phyloP scores from a whole-genome alignment of 176 grass and related monocot species.

The Zea luxurians region DNA sequence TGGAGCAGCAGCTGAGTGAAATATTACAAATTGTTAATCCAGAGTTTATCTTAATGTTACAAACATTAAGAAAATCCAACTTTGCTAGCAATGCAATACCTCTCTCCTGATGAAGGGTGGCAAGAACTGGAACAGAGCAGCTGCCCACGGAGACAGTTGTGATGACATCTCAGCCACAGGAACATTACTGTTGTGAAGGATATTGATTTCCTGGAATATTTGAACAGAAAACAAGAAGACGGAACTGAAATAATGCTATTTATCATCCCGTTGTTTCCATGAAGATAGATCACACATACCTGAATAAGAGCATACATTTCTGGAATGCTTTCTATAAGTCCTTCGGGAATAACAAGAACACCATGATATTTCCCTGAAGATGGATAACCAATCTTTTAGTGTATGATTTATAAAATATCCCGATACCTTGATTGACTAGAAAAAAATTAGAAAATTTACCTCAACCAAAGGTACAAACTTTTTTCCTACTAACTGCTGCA shows the following conservation, averaged over 20 bases:
- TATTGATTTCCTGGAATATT: conserved; percentile 64
- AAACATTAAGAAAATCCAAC: conserved; percentile 18
- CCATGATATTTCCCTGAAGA: conserved; percentile 67
- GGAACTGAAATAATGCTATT: not conserved
- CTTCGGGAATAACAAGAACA: conserved; percentile 74
- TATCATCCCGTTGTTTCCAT: not conserved
- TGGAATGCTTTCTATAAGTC: conserved; percentile 71
- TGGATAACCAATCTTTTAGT: not conserved
- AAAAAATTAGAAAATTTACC: not conserved
- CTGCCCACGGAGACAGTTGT: conserved; percentile 65
- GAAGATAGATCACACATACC: conserved; percentile 41
- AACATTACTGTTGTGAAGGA: conserved; percentile 64
- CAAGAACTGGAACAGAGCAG: conserved; percentile 63
- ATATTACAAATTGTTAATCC: conserved; percentile 1
- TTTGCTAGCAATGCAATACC: conserved; percentile 38
- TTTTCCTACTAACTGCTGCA: not conserved
- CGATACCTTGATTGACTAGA: not conserved
- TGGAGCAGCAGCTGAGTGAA: conserved; percentile 60
- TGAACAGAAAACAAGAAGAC: conserved; percentile 22
- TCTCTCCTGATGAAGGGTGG: conserved; percentile 72
- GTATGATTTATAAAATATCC: conserved; percentile 1
- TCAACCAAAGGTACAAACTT: not conserved
- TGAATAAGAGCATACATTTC: conserved; percentile 79
- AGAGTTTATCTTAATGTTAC: conserved; percentile 3
- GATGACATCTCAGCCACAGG: conserved; percentile 51